Evolutionary conservation across 2,329 filamentous ascomycete genomes (phyloP).

Genomic region (Calonectria montana): DNA sequence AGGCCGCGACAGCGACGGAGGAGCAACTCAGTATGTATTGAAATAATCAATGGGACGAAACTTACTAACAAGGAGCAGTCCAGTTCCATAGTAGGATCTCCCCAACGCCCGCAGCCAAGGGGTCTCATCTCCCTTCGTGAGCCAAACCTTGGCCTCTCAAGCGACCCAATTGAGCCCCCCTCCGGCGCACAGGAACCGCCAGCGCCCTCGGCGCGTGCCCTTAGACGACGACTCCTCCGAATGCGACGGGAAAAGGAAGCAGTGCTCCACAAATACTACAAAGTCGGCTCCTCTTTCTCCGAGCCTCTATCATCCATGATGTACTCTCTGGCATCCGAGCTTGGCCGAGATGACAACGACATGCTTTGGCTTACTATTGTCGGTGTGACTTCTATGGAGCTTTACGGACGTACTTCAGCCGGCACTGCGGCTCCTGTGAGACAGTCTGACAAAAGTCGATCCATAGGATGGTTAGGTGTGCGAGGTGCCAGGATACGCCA

Average conservation of each 20-base stretch:
- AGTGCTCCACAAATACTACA: slow-evolving; percentile 85
- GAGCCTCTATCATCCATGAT: slow-evolving; percentile 95
- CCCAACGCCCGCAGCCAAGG: slow-evolving; percentile 68
- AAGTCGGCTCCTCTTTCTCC: slow-evolving; percentile 88
- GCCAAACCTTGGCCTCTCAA: slow-evolving; percentile 58
- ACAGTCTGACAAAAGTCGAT: slow-evolving; percentile 65
- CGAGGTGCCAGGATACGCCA: slow-evolving; percentile 87
- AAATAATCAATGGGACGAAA: too few species aligned
- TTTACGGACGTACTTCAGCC: slow-evolving; percentile 87
- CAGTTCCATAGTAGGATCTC: slow-evolving; percentile 73
- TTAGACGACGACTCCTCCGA: slow-evolving; percentile 79
- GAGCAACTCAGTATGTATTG: slow-evolving; percentile 81
- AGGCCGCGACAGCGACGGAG: slow-evolving; percentile 83
- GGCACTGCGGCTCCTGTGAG: slow-evolving; percentile 75
- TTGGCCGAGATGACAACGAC: slow-evolving; percentile 97
- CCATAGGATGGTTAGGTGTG: slow-evolving; percentile 82
- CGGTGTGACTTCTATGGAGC: slow-evolving; percentile 91
- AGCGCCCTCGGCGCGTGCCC: slow-evolving; percentile 75
- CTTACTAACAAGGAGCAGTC: slow-evolving; percentile 59
- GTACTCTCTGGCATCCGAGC: slow-evolving; percentile 93
- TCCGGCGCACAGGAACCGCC: slow-evolving; percentile 69
- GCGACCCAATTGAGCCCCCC: slow-evolving; percentile 64
- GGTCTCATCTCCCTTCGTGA: slow-evolving; percentile 69
- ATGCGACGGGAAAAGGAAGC: slow-evolving; percentile 82
- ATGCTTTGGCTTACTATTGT: slow-evolving; percentile 95